A percentile compares a stretch with the other conserved stretches of the same genome.
These are phyloP conservation scores for Cutaneotrichosporon dermatis DNA, from an alignment of 1,284 basidiomycete species.

Conservation along the genomic window DNA sequence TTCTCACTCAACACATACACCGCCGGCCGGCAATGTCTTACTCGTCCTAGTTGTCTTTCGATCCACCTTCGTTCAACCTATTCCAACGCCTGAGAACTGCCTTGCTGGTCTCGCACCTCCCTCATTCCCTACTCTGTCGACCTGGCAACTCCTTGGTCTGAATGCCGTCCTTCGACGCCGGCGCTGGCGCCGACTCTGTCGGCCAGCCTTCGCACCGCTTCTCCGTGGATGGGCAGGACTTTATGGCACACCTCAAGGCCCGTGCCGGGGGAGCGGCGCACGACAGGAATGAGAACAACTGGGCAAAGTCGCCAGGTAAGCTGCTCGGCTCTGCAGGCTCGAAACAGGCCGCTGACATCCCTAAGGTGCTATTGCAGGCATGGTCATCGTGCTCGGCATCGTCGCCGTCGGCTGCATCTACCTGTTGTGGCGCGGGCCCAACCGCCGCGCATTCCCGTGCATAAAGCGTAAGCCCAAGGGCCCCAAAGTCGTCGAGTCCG, in stretches of 20 bases:
- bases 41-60: no score
- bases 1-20: no score
- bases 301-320: conserved; percentile 2
- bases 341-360: not conserved
- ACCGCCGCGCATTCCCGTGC: conserved; percentile 9
- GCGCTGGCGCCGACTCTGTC: not conserved
- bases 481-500: not conserved
- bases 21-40: no score
- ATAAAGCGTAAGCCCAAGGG: not conserved
- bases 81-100: no score
- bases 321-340: not conserved
- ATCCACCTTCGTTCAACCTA: no score
- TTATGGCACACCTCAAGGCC: not conserved
- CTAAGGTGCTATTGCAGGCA: conserved; percentile 1
- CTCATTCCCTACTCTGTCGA: no score
- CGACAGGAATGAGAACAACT: not conserved
- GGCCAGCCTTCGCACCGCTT: no score
- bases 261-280: not conserved
- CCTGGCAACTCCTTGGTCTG: no score
- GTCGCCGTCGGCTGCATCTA: conserved; percentile 16
- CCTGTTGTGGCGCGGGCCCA: conserved; percentile 15
- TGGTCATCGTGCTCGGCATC: conserved; percentile 4
- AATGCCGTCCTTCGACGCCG: not conserved
- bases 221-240: no score
- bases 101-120: no score